Percentiles rank a stretch among this genome's conserved stretches.
These are phyloP conservation scores for Jaminaea rosea DNA, from an alignment of 1,284 basidiomycete genomes.

Conservation along the genomic window DNA sequence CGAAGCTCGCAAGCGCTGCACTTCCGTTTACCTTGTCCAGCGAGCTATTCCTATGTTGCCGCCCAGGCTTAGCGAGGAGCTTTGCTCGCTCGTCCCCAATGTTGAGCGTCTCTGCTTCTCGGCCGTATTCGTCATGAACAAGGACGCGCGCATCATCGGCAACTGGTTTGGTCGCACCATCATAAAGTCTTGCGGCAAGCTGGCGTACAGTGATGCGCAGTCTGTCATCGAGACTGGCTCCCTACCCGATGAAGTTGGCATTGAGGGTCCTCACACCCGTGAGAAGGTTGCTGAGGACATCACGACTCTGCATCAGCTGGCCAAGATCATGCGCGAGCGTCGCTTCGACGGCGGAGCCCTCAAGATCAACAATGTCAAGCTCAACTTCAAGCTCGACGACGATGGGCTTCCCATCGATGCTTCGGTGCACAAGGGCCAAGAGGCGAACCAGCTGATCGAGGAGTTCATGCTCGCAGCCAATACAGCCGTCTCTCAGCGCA, in stretches of 20 bases:
- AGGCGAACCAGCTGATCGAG: conserved; percentile 76
- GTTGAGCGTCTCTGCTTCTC: conserved; percentile 77
- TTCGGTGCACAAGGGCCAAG: conserved; percentile 57
- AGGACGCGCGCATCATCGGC: conserved; percentile 69
- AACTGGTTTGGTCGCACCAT: conserved; percentile 90
- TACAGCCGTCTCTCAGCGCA: conserved; percentile 77
- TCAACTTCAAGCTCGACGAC: conserved; percentile 74
- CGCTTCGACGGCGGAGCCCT: conserved; percentile 77
- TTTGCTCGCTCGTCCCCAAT: conserved; percentile 81
- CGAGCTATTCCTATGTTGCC: conserved; percentile 94
- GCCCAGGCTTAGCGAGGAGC: conserved; percentile 75
- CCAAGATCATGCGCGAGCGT: conserved; percentile 63
- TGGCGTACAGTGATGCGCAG: conserved; percentile 74
- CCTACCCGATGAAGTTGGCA: background rate
- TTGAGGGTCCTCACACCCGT: background rate
- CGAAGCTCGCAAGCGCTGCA: conserved; percentile 92
- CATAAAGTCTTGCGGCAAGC: conserved; percentile 78
- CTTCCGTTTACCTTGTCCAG: conserved; percentile 91
- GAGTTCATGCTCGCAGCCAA: conserved; percentile 97
- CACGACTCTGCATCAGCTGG: conserved; percentile 55
- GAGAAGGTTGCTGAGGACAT: conserved; percentile 66
- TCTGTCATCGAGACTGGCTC: conserved; percentile 66
- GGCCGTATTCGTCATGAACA: conserved; percentile 65
- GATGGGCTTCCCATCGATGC: conserved; percentile 76
- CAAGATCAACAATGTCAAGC: conserved; percentile 61